Base-by-base conservation (phyloP, 148 eudicot genomes). In the Rhododendron williamsianum region DNA sequence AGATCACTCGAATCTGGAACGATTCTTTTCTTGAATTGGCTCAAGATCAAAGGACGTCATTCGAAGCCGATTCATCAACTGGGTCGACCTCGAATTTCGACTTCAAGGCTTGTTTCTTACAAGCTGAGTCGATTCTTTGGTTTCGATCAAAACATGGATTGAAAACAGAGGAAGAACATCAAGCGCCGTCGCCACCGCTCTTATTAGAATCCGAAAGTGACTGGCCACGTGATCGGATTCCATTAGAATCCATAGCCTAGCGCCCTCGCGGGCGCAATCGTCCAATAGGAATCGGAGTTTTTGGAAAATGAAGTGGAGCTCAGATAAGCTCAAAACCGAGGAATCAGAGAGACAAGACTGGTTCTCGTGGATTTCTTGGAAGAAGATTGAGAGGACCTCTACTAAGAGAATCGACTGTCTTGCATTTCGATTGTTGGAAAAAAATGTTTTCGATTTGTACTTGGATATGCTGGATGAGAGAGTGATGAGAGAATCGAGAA, bases 281-380 rank as follows among this genome's bases (percentile, higher is more conserved):
- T 94, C 88, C 1, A 94, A 80, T 76, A 94, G 80, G 76, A 91
- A 91, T 1, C 35, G 89, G 35, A 93, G 86, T 86, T 93, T 94
- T 69, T 94, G 98, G 18, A 94, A 89, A 2, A 92, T 30, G 11
- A 91, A 76, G 82, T 96, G 98, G 51, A 94, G 98, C 90, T 94
- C 98, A 5, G 95, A 87, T 54, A 94, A 93, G 87, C 92, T 84
- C 3, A 81, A 86, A 2, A 85, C 84, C 0, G 93, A 87, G 52
- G 91, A 84, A 78, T 74, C 74, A 0, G 86, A 65, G 16, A 43
- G 76, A 23, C 30, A 43, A 0, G 82, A 45, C 16, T 13, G 18
- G 9, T 52, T 76, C 69, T 90, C 87, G 71, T 74, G 87, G 78
- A 94, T 73, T 52, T 92, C 98, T 45, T 90, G 85, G 23, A 97